Percentiles rank a stretch among this genome's conserved stretches.
Conservation (phyloP, 2,329 filamentous ascomycete species). For the Aspergillus sp. region DNA sequence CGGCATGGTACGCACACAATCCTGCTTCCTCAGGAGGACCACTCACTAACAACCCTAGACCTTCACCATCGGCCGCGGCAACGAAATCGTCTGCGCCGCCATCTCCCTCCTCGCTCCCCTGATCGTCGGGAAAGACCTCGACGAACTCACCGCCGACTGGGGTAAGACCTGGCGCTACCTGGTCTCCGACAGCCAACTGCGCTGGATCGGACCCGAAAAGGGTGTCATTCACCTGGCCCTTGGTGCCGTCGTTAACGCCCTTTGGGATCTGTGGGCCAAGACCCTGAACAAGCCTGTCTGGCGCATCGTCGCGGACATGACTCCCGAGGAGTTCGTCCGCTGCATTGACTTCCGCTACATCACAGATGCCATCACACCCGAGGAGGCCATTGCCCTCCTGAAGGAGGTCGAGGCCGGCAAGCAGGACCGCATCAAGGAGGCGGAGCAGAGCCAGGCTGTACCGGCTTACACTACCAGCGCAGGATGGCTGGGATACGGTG, state of each 20-base stretch:
- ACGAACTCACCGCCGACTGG: constrained; percentile 77
- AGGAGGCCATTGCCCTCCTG: constrained; percentile 75
- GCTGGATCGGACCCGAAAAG: constrained; percentile 94
- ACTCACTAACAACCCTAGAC: constrained; percentile 31
- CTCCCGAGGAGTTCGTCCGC: constrained; percentile 78
- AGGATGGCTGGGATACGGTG: constrained; percentile 87
- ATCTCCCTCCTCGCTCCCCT: constrained; percentile 77
- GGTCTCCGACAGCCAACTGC: constrained; percentile 85
- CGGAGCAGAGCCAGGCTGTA: constrained; percentile 71
- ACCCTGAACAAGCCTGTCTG: constrained; percentile 82
- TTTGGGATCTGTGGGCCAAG: constrained; percentile 97
- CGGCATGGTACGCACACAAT: constrained; percentile 40
- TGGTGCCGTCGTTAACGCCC: constrained; percentile 83
- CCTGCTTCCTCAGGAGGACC: too few species aligned
- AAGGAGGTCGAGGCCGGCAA: constrained; percentile 68
- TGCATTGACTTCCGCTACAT: constrained; percentile 97
- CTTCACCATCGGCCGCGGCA: constrained; percentile 66
- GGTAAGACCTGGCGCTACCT: constrained; percentile 87
- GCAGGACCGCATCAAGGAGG: constrained; percentile 70
- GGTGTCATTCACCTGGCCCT: constrained; percentile 91
- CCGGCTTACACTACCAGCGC: constrained; percentile 89
- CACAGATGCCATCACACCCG: constrained; percentile 85
- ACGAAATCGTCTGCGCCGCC: constrained; percentile 86
- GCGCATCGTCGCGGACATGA: constrained; percentile 88
- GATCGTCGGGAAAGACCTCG: constrained; percentile 72